Evolutionary conservation across 1,139 yeast genomes (phyloP).

Genomic region (Eremothecium sinecaudum): DNA sequence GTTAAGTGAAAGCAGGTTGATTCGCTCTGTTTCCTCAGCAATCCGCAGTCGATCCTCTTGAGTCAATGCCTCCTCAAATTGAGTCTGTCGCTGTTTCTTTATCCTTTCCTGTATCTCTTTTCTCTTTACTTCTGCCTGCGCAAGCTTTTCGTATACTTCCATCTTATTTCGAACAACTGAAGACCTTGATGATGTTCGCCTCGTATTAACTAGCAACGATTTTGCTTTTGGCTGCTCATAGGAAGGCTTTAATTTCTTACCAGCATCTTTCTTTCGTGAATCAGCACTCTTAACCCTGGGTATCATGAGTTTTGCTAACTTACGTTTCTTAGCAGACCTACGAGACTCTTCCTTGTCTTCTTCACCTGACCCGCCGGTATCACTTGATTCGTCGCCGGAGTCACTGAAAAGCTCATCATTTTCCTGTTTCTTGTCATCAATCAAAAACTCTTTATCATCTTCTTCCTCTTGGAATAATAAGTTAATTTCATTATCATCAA

Average conservation of each 20-base stretch:
- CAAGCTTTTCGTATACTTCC: slow-evolving; percentile 64
- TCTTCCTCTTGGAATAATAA: slow-evolving; percentile 77
- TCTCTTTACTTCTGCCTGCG: slow-evolving; percentile 60
- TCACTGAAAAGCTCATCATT: slow-evolving; percentile 28
- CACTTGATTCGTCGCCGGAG: slow-evolving; percentile 17
- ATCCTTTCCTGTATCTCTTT: slow-evolving; percentile 36
- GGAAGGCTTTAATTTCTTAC: slow-evolving; percentile 15
- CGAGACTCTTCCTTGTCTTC: slow-evolving; percentile 49
- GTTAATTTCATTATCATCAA: slow-evolving; percentile 66
- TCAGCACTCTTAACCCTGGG: slow-evolving; percentile 40
- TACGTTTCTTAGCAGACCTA: slow-evolving; percentile 40
- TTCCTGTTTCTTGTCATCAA: slow-evolving; percentile 25
- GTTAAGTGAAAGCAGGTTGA: slow-evolving; percentile 63
- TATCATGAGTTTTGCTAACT: slow-evolving; percentile 34
- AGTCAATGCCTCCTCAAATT: slow-evolving; percentile 49
- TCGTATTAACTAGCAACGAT: slow-evolving; percentile 38
- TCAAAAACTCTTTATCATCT: slow-evolving; percentile 66
- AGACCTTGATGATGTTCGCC: slow-evolving; percentile 71
- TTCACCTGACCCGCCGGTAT: slow-evolving; percentile 14
- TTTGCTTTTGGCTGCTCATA: slow-evolving; percentile 37
- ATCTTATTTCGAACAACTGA: slow-evolving; percentile 74
- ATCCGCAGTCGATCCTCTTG: slow-evolving; percentile 80
- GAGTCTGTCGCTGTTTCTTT: slow-evolving; percentile 29
- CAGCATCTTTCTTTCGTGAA: slow-evolving; percentile 11
- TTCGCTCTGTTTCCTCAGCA: slow-evolving; percentile 77